Base-by-base conservation (phyloP, 345 rosid species). In the Acer yangbiense region DNA sequence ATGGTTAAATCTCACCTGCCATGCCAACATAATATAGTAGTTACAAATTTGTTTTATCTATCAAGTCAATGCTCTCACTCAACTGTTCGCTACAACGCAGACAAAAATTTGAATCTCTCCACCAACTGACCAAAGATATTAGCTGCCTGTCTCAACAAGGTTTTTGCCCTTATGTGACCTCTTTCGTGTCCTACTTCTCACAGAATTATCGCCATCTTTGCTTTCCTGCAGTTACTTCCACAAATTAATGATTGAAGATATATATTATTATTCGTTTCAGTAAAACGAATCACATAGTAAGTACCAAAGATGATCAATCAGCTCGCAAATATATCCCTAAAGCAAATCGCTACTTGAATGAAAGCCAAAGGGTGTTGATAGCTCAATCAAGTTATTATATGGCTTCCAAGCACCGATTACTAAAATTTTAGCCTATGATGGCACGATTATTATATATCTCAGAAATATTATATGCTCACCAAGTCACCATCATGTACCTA, bases 121-220 rank as follows among this genome's bases (percentile, higher is more conserved):
- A 64, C 21, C 10, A 60, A 35, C 55, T 29, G 63, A 65, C 25
- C 27, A 0, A 25, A 50, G 3, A 48, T 14, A 60, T 68, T 71
- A 50, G 75, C 39, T 65, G 71, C 50, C 75, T 25, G 75, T 29
- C 57, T 57, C 79, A 2, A 73, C 72, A 68, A 58, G 58, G 16
- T 7, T 20, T 63, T 84, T 83, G 10, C 78, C 73, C 60, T 63
- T 81, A 57, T 69, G 78, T 8, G 84, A 64, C 72, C 92, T 86
- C 79, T 88, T 90, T 71, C 91, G 69, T 76, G 80, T 88, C 83
- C 86, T 81, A 55, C 78, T 83, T 76, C 85, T 80, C 25, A 66
- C 60, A 6, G 74, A 9, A 69, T 60, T n/a, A 10, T 78, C 82
- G 0, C 46, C 79, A 65, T 35, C 87, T 52, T 77, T 82, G 44